Base-by-base conservation (phyloP, 768 basidiomycete species). In the Hypholoma sublateritium region DNA sequence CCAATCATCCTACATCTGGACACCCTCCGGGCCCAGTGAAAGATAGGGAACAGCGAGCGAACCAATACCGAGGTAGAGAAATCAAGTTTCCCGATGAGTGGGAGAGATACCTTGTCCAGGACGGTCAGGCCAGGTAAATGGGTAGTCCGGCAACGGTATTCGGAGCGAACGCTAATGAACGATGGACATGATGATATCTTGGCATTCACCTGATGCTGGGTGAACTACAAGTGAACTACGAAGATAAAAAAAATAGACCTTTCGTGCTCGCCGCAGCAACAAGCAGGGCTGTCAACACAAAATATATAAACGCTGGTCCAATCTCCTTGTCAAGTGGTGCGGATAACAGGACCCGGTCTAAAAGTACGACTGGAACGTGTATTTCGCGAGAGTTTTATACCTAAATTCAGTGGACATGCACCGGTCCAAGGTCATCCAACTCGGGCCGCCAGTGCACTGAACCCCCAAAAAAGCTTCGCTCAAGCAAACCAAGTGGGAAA, bases 71-170 rank as follows among this genome's bases (percentile, higher is more conserved):
- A 53, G 53, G 42, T 21, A 22, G 8, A 45, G 42, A 32, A 6
- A 21, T 32, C 4, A 19, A 35, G 22, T 45, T 53, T 5, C 42
- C 53, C 53, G 17, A 45, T 44, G 53, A 19, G 45, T 45, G 39
- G 34, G 28, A 51, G 13, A 4, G 21, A 28, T 53, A n/a, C 34
- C n/a, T 24, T 35, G 17, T 19, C 32, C 19, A 25, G 36, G 46
- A 22, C 22, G 22, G 25, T 25, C 21, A 13, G 16, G 34, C 28
- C 34, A 45, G 24, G 17, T 44, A 53, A 21, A 53, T 53, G 53
- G 53, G 42, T 53, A 53, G 42, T 3, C 43, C 53, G 53, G 53
- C 35, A 44, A 45, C 43, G 43, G 34, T 45, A 53, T 53, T 53
- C 43, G 43, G 53, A n/a, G 43, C 34, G 53, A 51, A 21, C 24